These are phyloP conservation scores for Xylaria polymorpha DNA, from an alignment of 2,329 filamentous ascomycete species.

Conservation along the genomic window DNA sequence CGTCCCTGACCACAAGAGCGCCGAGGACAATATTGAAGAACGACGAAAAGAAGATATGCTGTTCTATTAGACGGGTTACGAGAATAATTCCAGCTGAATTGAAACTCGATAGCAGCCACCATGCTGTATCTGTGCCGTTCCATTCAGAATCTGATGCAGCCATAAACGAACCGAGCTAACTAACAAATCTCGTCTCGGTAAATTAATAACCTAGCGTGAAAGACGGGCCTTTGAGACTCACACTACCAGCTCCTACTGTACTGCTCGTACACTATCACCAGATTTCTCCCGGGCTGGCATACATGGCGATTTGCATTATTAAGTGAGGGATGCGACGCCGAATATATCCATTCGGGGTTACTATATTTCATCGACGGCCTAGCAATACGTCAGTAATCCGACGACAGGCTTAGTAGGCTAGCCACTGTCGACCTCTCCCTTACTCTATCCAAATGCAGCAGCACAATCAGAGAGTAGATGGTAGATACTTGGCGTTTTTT, in stretches of 20 bases:
- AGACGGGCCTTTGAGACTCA: not conserved
- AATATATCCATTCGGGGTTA: not conserved
- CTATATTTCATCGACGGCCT: not conserved
- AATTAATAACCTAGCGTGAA: not conserved
- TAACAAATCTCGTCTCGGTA: not conserved
- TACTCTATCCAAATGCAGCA: no score
- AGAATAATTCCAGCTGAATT: not conserved
- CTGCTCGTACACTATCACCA: not conserved
- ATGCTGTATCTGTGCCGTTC: not conserved
- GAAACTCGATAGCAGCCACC: not conserved
- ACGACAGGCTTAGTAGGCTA: conserved; percentile 5
- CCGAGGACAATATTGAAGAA: not conserved
- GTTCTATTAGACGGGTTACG: not conserved
- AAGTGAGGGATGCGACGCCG: conserved; percentile 4
- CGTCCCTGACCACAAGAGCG: not conserved
- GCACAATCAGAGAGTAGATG: no score
- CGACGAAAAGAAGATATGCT: not conserved
- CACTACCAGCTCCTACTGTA: conserved; percentile 1
- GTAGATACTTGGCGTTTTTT: conserved; percentile 1
- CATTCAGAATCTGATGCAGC: conserved; percentile 11
- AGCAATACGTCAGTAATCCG: not conserved
- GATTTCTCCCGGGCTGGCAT: conserved; percentile 13
- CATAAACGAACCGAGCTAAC: conserved; percentile 14
- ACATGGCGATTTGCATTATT: conserved; percentile 14
- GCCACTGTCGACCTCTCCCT: not conserved